A percentile compares a stretch with the other conserved stretches of the same genome.
phyloP scores from a whole-genome alignment of 179 eudicot genomes.

The Drosera spatulata region DNA sequence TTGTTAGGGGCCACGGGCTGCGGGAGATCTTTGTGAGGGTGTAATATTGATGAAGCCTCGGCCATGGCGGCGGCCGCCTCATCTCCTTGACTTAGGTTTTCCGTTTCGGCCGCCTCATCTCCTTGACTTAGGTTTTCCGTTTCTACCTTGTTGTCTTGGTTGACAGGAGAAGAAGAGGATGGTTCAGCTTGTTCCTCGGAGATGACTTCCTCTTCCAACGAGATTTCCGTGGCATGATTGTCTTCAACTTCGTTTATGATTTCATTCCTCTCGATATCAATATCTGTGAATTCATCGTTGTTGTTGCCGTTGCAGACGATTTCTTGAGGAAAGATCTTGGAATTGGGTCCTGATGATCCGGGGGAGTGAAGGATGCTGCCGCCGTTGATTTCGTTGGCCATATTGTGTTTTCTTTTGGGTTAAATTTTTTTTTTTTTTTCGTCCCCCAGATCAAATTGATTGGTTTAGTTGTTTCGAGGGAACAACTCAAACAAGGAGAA shows the following conservation, averaged over 20 bases:
- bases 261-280: conserved; percentile 4
- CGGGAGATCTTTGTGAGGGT: conserved; percentile 48
- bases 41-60: neutral
- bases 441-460: too few relatives aligned
- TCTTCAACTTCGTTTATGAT: neutral
- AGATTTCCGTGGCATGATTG: neutral
- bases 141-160: too few relatives aligned
- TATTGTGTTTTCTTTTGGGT: too few relatives aligned
- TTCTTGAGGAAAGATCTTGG: too few relatives aligned
- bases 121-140: too few relatives aligned
- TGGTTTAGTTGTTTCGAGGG: too few relatives aligned
- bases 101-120: too few relatives aligned
- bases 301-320: neutral
- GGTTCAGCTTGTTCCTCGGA: neutral
- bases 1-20: conserved; percentile 54
- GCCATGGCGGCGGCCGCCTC: neutral
- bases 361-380: too few relatives aligned
- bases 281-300: conserved; percentile 1
- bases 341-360: too few relatives aligned
- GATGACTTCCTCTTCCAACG: neutral
- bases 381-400: too few relatives aligned
- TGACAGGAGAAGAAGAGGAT: neutral
- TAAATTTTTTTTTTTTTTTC: too few relatives aligned
- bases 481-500: too few relatives aligned
- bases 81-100: neutral